These are phyloP conservation scores for Centrapalus pauciflorus DNA, from an alignment of 129 eudicot species.

Conservation along the genomic window DNA sequence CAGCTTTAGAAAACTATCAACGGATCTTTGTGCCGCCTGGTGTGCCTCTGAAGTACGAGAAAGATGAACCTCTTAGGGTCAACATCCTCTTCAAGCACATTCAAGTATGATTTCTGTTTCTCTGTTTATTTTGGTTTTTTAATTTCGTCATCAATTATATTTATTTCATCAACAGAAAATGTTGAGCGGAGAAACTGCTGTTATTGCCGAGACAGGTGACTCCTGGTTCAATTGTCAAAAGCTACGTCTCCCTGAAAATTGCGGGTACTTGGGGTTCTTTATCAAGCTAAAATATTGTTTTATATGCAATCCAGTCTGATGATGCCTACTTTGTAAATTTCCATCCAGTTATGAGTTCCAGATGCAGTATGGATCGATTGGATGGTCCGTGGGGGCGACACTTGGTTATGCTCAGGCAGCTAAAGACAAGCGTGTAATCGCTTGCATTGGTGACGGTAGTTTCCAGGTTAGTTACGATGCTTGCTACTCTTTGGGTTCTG, in stretches of 20 bases:
- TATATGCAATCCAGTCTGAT: too few species aligned
- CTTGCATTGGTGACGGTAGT: conserved; percentile 95
- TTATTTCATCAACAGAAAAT: conserved; percentile 47
- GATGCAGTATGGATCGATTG: conserved; percentile 96
- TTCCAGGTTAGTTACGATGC: conserved; percentile 52
- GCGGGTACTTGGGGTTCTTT: conserved; percentile 47
- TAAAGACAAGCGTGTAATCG: conserved; percentile 65
- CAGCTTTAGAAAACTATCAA: conserved; percentile 67
- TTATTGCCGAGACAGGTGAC: conserved; percentile 95
- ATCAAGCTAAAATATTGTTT: neutral
- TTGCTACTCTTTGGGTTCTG: neutral
- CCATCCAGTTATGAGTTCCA: conserved; percentile 72
- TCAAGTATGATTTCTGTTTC: conserved; percentile 44
- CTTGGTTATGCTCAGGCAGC: conserved; percentile 95
- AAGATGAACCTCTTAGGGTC: conserved; percentile 64
- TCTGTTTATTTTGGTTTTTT: neutral
- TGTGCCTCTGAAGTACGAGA: conserved; percentile 41
- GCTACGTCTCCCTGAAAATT: conserved; percentile 72
- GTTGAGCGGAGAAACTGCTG: conserved; percentile 63
- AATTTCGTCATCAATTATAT: neutral
- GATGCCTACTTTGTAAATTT: neutral
- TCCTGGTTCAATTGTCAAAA: conserved; percentile 96
- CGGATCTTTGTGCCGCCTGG: conserved; percentile 80
- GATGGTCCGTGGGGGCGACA: conserved; percentile 96
- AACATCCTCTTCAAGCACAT: conserved; percentile 86